These are phyloP conservation scores for Medicago arabica DNA, from an alignment of 306 rosid species.

Conservation along the genomic window DNA sequence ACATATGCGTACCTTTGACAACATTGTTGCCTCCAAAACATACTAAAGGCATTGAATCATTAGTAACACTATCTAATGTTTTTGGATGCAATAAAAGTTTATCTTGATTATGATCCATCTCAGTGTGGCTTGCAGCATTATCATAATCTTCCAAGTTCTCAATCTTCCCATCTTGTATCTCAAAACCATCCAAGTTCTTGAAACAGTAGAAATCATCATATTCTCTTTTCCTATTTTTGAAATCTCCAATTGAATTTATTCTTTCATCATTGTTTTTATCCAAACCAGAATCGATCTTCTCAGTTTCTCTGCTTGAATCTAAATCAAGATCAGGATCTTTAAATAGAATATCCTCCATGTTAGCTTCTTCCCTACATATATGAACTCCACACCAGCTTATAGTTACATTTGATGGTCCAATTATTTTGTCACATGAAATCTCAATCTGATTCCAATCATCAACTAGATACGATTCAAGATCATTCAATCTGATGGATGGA, in stretches of 20 bases:
- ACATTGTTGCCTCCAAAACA: not conserved
- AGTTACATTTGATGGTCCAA: constrained; percentile 5
- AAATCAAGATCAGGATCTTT: constrained; percentile 14
- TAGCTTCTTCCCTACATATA: constrained; percentile 18
- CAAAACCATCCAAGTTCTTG: too few species aligned
- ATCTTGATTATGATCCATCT: not conserved
- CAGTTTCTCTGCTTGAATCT: constrained; percentile 7
- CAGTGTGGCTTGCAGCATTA: not conserved
- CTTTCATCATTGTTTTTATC: not conserved
- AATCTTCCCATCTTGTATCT: too few species aligned
- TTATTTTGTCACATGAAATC: constrained; percentile 16
- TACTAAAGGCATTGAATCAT: not conserved
- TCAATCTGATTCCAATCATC: constrained; percentile 28
- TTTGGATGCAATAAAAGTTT: not conserved
- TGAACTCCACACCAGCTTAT: constrained; percentile 24
- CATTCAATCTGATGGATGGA: not conserved
- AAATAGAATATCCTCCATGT: constrained; percentile 6
- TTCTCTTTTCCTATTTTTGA: not conserved
- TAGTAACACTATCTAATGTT: not conserved
- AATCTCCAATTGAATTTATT: not conserved
- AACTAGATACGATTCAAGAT: constrained; percentile 2
- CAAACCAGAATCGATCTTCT: not conserved
- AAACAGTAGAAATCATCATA: too few species aligned
- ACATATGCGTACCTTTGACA: not conserved
- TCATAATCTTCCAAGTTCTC: not conserved